These are phyloP conservation scores for Santalum album DNA, from an alignment of 164 flowering plant species.

Conservation along the genomic window DNA sequence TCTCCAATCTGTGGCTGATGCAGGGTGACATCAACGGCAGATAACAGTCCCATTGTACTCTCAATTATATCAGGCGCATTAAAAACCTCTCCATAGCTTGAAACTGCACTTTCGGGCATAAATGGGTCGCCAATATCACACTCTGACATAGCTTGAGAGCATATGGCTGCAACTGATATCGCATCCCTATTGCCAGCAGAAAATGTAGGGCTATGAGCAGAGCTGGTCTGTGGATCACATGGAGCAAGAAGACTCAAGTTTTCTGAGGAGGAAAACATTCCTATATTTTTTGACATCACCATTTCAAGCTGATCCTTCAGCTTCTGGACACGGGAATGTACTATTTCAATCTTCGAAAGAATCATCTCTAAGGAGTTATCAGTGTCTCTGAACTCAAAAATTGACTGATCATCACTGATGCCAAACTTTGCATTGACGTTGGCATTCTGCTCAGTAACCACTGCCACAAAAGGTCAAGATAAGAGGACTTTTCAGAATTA, in stretches of 20 bases:
- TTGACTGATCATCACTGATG: conserved; percentile 18
- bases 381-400: conserved; percentile 30
- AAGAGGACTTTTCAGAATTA: too few species aligned
- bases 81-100: conserved; percentile 50
- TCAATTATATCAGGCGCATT: conserved; percentile 69
- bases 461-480: conserved; percentile 20
- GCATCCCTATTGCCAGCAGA: conserved; percentile 58
- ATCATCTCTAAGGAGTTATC: conserved; percentile 41
- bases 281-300: conserved; percentile 36
- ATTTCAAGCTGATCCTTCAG: conserved; percentile 45
- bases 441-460: conserved; percentile 26
- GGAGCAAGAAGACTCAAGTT: conserved; percentile 50
- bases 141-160: conserved; percentile 29
- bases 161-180: conserved; percentile 33
- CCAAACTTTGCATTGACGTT: conserved; percentile 31
- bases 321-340: conserved; percentile 45
- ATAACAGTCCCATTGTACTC: conserved; percentile 54
- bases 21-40: conserved; percentile 49
- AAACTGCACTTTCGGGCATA: conserved; percentile 44
- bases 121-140: conserved; percentile 43
- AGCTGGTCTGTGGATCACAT: conserved; percentile 46
- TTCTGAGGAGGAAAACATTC: conserved; percentile 64
- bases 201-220: conserved; percentile 54
- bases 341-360: conserved; percentile 55
- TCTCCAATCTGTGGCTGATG: conserved; percentile 53